These are phyloP conservation scores for Podospora pseudocomata DNA, from an alignment of 495 filamentous ascomycete genomes.

Conservation along the genomic window DNA sequence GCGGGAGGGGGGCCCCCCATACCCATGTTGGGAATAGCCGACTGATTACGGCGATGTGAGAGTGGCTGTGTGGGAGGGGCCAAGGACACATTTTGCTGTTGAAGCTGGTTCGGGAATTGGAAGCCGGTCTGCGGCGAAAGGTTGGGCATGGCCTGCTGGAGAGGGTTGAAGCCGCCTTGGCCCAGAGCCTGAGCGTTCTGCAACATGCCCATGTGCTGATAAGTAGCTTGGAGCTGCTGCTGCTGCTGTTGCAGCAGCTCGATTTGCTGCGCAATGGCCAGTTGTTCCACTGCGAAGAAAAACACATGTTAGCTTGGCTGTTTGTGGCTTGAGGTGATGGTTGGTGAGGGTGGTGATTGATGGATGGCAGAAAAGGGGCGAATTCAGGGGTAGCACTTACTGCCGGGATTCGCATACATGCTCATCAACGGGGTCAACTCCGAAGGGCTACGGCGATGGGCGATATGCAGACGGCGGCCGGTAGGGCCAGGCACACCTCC, in stretches of 20 bases:
- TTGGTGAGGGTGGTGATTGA: neutral
- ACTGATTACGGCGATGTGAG: conserved; percentile 96
- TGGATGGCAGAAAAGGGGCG: neutral
- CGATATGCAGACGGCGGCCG: conserved; percentile 92
- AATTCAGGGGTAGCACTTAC: conserved; percentile 39
- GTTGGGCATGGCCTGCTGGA: conserved; percentile 63
- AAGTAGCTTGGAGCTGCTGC: conserved; percentile 92
- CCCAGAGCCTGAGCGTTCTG: conserved; percentile 74
- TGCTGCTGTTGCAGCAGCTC: conserved; percentile 97
- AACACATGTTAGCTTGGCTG: conserved; percentile 27
- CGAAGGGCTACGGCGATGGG: conserved; percentile 93
- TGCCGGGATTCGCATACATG: conserved; percentile 62
- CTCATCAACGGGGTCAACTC: conserved; percentile 98
- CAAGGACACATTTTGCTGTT: conserved; percentile 67
- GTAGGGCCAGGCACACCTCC: conserved; percentile 73
- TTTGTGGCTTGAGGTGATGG: neutral
- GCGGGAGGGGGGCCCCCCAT: conserved; percentile 87
- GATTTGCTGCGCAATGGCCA: conserved; percentile 97
- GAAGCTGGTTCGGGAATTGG: conserved; percentile 83
- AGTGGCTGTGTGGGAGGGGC: conserved; percentile 72
- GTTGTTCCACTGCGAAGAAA: conserved; percentile 77
- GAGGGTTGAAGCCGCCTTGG: conserved; percentile 64
- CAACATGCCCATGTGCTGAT: conserved; percentile 95
- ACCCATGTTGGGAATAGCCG: conserved; percentile 87
- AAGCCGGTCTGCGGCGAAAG: conserved; percentile 81